A percentile compares a stretch with the other conserved stretches of the same genome.
Conservation (phyloP, 2,329 filamentous ascomycete genomes). For the Neonectria ditissima region DNA sequence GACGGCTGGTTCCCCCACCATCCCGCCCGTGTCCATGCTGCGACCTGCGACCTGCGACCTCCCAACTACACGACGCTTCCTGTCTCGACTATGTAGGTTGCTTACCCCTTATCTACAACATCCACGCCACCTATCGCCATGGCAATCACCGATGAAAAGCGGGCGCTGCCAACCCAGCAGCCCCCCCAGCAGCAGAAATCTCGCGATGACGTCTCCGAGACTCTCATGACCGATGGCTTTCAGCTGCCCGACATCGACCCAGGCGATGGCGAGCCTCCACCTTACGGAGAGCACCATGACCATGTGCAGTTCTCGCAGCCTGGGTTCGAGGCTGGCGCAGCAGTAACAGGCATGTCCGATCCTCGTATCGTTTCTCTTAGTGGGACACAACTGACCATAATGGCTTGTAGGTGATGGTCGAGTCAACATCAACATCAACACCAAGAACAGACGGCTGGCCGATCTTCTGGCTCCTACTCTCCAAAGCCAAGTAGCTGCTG, state of each 20-base stretch:
- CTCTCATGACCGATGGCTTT: conserved; percentile 55
- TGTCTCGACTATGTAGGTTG: conserved; percentile 18
- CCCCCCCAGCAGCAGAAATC: conserved; percentile 25
- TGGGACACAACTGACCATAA: conserved; percentile 30
- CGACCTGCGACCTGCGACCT: conserved; percentile 2
- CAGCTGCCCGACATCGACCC: conserved; percentile 56
- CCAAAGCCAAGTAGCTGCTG: conserved; percentile 65
- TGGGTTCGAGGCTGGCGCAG: conserved; percentile 72
- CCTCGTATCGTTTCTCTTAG: neutral
- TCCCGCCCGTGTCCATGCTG: conserved; percentile 9
- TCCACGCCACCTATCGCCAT: conserved; percentile 32
- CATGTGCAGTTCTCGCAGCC: conserved; percentile 70
- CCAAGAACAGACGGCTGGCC: conserved; percentile 74
- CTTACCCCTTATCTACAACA: conserved; percentile 1
- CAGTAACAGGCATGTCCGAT: conserved; percentile 61
- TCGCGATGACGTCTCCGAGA: conserved; percentile 38
- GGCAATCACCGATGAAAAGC: conserved; percentile 46
- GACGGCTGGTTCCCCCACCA: conserved; percentile 12
- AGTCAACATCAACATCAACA: conserved; percentile 83
- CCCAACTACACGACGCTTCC: neutral
- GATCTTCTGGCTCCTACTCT: conserved; percentile 76
- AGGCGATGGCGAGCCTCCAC: conserved; percentile 61
- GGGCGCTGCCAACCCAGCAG: conserved; percentile 40
- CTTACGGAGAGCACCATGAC: conserved; percentile 69
- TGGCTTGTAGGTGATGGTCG: conserved; percentile 73